Base-by-base conservation (phyloP, 2,329 filamentous ascomycete genomes). In the Pseudocercospora fuligena region DNA sequence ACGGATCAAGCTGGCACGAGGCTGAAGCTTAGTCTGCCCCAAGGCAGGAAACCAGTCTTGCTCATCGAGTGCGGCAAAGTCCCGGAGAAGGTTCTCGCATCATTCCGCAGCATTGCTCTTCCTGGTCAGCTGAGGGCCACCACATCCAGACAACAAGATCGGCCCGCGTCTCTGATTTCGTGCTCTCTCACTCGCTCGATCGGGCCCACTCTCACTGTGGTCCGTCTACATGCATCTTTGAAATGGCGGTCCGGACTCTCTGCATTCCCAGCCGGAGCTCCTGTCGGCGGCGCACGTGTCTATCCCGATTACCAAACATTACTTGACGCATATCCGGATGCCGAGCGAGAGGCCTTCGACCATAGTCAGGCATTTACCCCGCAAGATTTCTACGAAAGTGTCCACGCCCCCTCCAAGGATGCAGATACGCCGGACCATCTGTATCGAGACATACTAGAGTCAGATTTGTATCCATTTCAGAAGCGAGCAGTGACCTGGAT, bases 401-500 rank as follows among this genome's bases (percentile, higher is more conserved):
- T 91, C 1, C 85, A 89, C 73, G 84, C 89, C 1, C 89, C 91
- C 1, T 27, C 80, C 85, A 60, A 80, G 79, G 53, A 83, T 19
- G 14, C 72, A 7, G 58, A 61, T 7, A 53, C 61, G 0, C 60
- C 68, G 5, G 64, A 69, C 1, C 9, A 59, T 8, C 36, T 36
- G 1, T 66, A 69, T 23, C 58, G 71, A 6, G 65, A 68, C 23
- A 63, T 76, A 3, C 70, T 79, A 1, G 72, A 75, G 5, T 75
- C 66, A 16, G 72, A 79, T 0, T 79, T 93, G 0, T 93, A 88
- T 74, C 90, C 90, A 0, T 94, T 93, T 66, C 92, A 94, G 76
- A 87, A 87, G 63, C 82, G 90, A 66, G 86, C 90, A 1, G 82
- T 93, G 2, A 83, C 88, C 57, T 94, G 91, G 91, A 81, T 93